A percentile compares a stretch with the other conserved stretches of the same genome.
Evolutionary conservation across 2,329 filamentous ascomycete genomes (phyloP).

Genomic region (Trichoderma pleuroti): DNA sequence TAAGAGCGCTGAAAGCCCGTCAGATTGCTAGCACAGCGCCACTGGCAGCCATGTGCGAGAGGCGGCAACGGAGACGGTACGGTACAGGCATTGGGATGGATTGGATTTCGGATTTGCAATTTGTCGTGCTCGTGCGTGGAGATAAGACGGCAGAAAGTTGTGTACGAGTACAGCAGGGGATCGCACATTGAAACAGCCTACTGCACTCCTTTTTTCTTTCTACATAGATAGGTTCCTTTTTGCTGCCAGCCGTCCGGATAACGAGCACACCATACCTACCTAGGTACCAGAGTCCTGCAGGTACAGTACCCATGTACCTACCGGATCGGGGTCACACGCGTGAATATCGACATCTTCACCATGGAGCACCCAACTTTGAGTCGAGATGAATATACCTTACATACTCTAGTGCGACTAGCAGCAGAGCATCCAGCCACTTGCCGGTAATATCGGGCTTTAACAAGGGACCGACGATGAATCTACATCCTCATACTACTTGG

Average conservation of each 20-base stretch:
- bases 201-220: neutral
- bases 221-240: no score
- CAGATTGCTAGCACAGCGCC: conserved; percentile 7
- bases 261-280: neutral
- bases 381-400: neutral
- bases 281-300: neutral
- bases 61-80: neutral
- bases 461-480: neutral
- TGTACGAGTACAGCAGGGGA: neutral
- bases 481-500: no score
- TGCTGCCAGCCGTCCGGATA: neutral
- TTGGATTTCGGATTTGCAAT: neutral
- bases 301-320: neutral
- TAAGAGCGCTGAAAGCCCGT: conserved; percentile 8
- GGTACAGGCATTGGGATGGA: neutral
- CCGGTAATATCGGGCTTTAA: neutral
- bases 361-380: neutral
- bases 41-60: neutral
- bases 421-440: neutral
- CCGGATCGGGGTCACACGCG: neutral
- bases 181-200: neutral
- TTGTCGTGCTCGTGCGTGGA: neutral
- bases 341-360: neutral
- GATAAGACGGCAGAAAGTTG: neutral
- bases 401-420: neutral